These are phyloP conservation scores for Mycena rebaudengoi DNA, from an alignment of 768 basidiomycete genomes.

Conservation along the genomic window DNA sequence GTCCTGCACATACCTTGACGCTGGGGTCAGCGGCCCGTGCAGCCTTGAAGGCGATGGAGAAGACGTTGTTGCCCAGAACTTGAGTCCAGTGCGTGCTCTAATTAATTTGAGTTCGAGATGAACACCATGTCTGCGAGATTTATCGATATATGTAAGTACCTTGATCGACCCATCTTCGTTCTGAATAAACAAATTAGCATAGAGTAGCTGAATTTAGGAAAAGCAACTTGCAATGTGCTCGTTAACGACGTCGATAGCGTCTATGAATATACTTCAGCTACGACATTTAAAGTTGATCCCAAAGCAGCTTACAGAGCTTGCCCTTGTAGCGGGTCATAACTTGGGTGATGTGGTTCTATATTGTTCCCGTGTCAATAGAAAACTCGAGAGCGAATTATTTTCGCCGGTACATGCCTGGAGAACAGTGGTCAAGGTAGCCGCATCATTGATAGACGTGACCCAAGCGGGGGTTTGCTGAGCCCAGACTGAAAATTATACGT, in stretches of 20 bases:
- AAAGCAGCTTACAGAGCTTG: conserved; percentile 44
- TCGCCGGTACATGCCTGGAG: conserved; percentile 35
- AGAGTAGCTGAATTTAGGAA: not conserved
- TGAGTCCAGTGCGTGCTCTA: conserved; percentile 22
- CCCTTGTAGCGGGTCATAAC: conserved; percentile 57
- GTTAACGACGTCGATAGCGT: conserved; percentile 21
- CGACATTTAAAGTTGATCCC: not conserved
- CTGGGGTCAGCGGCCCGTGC: conserved; percentile 57
- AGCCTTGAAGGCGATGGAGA: conserved; percentile 59
- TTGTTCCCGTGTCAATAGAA: too few species aligned
- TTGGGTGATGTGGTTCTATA: conserved; percentile 55
- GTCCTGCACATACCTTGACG: conserved; percentile 45
- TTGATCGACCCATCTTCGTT: conserved; percentile 22
- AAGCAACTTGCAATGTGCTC: conserved; percentile 15
- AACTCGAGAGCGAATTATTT: too few species aligned
- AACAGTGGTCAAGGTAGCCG: conserved; percentile 38
- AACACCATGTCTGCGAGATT: not conserved
- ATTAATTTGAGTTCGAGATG: not conserved
- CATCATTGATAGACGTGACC: conserved; percentile 49
- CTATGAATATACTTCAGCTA: not conserved
- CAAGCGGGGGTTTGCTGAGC: conserved; percentile 52
- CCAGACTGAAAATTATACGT: conserved; percentile 30
- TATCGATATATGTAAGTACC: conserved; percentile 32
- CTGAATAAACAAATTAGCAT: not conserved
- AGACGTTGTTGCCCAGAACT: conserved; percentile 45